These are phyloP conservation scores for Herpotrichia juniperi DNA, from an alignment of 2,329 filamentous ascomycete species.

Conservation along the genomic window DNA sequence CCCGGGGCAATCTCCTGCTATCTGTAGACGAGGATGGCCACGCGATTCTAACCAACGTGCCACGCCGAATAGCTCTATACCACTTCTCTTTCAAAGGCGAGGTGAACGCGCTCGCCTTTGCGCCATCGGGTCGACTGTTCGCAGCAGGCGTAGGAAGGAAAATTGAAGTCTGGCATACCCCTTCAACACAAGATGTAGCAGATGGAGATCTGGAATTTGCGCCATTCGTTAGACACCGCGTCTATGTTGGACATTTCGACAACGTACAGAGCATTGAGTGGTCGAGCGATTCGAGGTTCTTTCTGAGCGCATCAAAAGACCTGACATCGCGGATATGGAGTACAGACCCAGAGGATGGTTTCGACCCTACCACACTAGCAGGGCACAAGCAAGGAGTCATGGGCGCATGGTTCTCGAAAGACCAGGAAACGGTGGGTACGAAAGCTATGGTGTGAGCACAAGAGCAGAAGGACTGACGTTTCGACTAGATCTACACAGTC, in stretches of 20 bases:
- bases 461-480: slow-evolving; percentile 3
- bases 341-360: slow-evolving; percentile 82
- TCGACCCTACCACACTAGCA: slow-evolving; percentile 85
- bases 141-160: slow-evolving; percentile 85
- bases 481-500: slow-evolving; percentile 77
- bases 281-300: slow-evolving; percentile 96
- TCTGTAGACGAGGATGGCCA: slow-evolving; percentile 93
- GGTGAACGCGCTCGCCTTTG: slow-evolving; percentile 85
- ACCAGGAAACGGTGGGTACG: slow-evolving; percentile 75
- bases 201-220: slow-evolving; percentile 85
- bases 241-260: slow-evolving; percentile 89
- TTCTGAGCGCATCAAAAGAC: slow-evolving; percentile 90
- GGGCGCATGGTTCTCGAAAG: slow-evolving; percentile 94
- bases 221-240: slow-evolving; percentile 87
- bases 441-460: not conserved
- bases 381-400: slow-evolving; percentile 90
- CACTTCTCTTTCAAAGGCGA: slow-evolving; percentile 93
- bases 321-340: slow-evolving; percentile 96
- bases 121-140: slow-evolving; percentile 89
- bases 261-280: slow-evolving; percentile 85
- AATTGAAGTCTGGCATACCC: slow-evolving; percentile 95
- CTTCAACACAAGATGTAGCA: slow-evolving; percentile 82
- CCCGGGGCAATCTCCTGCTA: slow-evolving; percentile 88
- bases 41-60: slow-evolving; percentile 90
- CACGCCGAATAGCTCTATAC: slow-evolving; percentile 83